Evolutionary conservation across 208 protist species (phyloP).

Genomic region (Herpetomonas tarakana): DNA sequence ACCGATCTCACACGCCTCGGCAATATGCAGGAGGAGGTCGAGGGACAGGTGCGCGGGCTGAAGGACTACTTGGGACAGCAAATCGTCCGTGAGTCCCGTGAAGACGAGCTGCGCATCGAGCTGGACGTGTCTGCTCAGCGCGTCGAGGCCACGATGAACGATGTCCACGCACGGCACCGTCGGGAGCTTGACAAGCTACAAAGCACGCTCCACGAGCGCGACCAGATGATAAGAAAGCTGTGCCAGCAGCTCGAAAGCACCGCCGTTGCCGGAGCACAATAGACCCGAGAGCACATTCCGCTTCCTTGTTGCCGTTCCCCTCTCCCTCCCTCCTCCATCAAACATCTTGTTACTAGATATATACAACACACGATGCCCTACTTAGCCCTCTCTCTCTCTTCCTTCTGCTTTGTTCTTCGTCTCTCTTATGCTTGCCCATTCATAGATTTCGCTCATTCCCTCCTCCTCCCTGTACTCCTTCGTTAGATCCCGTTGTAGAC

Average conservation of each 20-base stretch:
- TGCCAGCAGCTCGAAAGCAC: slow-evolving; percentile 24
- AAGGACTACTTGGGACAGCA: slow-evolving; percentile 57
- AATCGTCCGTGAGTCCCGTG: slow-evolving; percentile 21
- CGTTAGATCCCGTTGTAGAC: too few relatives aligned
- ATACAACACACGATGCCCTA: neutral
- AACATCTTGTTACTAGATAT: slow-evolving; percentile 8
- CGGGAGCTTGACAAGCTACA: slow-evolving; percentile 47
- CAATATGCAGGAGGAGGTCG: slow-evolving; percentile 57
- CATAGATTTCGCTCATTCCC: too few relatives aligned
- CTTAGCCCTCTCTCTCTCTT: slow-evolving; percentile 2
- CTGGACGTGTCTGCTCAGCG: slow-evolving; percentile 46
- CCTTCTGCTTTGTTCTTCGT: too few relatives aligned
- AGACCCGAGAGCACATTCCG: too few relatives aligned
- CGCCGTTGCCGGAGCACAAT: neutral
- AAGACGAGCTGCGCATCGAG: slow-evolving; percentile 55
- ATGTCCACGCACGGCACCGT: slow-evolving; percentile 30
- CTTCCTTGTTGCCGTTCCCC: neutral
- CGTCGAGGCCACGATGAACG: slow-evolving; percentile 38
- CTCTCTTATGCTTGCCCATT: too few relatives aligned
- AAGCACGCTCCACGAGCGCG: slow-evolving; percentile 55
- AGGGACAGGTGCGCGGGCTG: slow-evolving; percentile 43
- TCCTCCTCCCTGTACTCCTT: too few relatives aligned
- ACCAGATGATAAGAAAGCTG: slow-evolving; percentile 59
- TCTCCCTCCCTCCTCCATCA: neutral
- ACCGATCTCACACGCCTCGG: slow-evolving; percentile 52